phyloP scores from a whole-genome alignment of 176 grass and related monocot genomes.

The Cenchrus purpureus region DNA sequence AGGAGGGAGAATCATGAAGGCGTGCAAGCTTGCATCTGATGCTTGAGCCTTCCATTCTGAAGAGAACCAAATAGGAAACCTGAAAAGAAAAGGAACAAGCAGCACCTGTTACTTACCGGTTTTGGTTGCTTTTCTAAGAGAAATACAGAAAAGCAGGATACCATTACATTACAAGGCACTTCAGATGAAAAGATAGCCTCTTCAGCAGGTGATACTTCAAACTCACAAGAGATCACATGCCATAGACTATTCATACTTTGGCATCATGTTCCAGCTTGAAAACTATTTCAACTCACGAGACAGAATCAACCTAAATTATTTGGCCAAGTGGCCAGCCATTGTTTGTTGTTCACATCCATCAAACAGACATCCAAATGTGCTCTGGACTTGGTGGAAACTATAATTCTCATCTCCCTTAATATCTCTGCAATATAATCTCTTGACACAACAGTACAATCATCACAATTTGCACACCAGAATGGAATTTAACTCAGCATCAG shows the following conservation, averaged over 20 bases:
- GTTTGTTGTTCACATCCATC: slow-evolving; percentile 20
- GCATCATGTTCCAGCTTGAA: slow-evolving; percentile 27
- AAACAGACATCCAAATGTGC: background rate
- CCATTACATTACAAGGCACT: slow-evolving; percentile 50
- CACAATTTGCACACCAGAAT: slow-evolving; percentile 65
- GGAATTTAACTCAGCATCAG: slow-evolving; percentile 63
- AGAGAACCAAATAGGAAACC: slow-evolving; percentile 25
- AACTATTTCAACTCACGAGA: slow-evolving; percentile 29
- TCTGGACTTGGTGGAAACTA: background rate
- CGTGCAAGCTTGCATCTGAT: slow-evolving; percentile 29
- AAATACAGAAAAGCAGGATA: slow-evolving; percentile 35
- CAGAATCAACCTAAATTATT: slow-evolving; percentile 33
- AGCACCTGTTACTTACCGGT: slow-evolving; percentile 29
- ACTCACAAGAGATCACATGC: slow-evolving; percentile 42
- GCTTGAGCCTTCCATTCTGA: slow-evolving; percentile 13
- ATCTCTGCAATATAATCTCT: background rate
- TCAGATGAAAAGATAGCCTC: slow-evolving; percentile 42
- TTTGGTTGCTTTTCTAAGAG: slow-evolving; percentile 34
- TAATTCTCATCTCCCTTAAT: slow-evolving; percentile 8
- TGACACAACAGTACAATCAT: slow-evolving; percentile 20
- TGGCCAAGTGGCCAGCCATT: slow-evolving; percentile 33
- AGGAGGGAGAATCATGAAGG: slow-evolving; percentile 5
- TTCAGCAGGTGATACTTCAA: slow-evolving; percentile 17
- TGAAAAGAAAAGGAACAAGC: slow-evolving; percentile 22
- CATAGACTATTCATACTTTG: slow-evolving; percentile 43